Evolutionary conservation across 2,329 filamentous ascomycete species (phyloP), one percentile per base, ranked within the genome.

Genomic region (Alternaria rosae): DNA sequence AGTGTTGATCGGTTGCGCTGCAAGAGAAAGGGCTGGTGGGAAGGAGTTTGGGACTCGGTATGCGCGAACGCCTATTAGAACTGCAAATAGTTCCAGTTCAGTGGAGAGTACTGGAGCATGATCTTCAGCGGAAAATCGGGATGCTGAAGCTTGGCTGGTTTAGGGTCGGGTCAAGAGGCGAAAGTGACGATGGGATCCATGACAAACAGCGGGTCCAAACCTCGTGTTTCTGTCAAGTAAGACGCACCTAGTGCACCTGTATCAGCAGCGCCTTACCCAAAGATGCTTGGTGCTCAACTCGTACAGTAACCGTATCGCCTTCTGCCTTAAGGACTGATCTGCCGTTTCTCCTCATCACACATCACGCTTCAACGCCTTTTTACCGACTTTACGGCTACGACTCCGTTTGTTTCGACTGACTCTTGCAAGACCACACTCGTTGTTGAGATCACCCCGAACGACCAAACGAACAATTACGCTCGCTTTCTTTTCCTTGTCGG

Each of bases 291-390:
- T 51, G 47, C 21, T 35, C 21, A 21, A 21, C n/a, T 51, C 47
- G 47, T 51, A 51, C 30, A 51, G 47, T 5, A 25, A 7, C 47
- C 30, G 28, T 43, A 57, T 52, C 60, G 56, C 60, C 65, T 56
- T 54, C 54, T 62, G 66, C 61, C 66, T 68, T 66, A 59, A 68
- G 59, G 48, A 23, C 54, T n/a, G 30, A 61, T 61, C 54, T 53
- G 50, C 59, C 51, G 45, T 43, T 58, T 38, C 30, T 51, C 47
- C 47, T 51, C 28, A n/a, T 25, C 35, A 38, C 35, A n/a, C 17
- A 38, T 38, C 35, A 38, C 35, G 17, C 35, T 25, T 15, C 21
- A 51, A 23, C 47, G 23, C 30, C 32, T 28, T 53, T 42, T n/a
- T 45, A 23, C 42, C 42, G 21, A 45, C 42, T 38, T 38, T 26